These are phyloP conservation scores for Piper longum DNA, from an alignment of 164 flowering plant genomes.

Conservation along the genomic window DNA sequence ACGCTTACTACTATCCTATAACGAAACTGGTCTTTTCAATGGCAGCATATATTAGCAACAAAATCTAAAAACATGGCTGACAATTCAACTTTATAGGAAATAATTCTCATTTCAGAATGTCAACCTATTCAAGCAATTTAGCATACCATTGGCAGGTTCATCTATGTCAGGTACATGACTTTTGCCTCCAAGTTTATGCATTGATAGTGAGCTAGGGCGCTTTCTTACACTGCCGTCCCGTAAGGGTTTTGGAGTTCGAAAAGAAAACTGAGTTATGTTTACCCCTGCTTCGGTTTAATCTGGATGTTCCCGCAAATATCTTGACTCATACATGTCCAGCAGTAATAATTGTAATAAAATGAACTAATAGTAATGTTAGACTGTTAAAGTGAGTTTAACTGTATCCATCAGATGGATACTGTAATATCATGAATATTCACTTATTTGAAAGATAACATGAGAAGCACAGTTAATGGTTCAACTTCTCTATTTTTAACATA, in stretches of 20 bases:
- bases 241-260: constrained; percentile 72
- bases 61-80: background rate
- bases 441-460: background rate
- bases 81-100: background rate
- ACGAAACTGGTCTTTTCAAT: no score
- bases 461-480: background rate
- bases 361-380: background rate
- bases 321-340: constrained; percentile 2
- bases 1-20: no score
- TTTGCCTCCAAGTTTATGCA: constrained; percentile 11
- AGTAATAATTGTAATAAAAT: background rate
- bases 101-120: background rate
- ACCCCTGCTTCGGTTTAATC: constrained; percentile 42
- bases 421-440: background rate
- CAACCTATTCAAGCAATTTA: background rate
- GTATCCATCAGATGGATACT: background rate
- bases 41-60: no score
- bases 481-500: constrained; percentile 72
- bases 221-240: constrained; percentile 73
- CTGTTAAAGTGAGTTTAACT: background rate
- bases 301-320: constrained; percentile 56
- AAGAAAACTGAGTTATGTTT: constrained; percentile 55
- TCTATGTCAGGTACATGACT: constrained; percentile 3
- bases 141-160: constrained; percentile 30
- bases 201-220: constrained; percentile 23